Base-by-base conservation (phyloP, 1,284 basidiomycete genomes). In the Apiotrichum gracile region DNA sequence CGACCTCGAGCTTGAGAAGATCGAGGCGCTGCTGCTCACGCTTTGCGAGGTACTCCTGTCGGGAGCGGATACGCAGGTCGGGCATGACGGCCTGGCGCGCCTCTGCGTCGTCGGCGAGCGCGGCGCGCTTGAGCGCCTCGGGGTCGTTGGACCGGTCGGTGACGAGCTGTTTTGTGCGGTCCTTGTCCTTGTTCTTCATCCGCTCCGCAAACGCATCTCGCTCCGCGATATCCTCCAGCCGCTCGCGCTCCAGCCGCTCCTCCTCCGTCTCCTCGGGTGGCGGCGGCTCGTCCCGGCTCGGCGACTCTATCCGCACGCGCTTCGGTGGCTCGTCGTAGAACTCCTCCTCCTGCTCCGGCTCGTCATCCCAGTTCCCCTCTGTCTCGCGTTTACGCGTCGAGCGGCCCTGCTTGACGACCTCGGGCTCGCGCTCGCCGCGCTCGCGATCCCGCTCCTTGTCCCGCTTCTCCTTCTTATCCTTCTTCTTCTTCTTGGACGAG, bases 21-120 rank as follows among this genome's bases (percentile, higher is more conserved):
- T 98, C 96, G 61, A 98, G 88, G 70, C 93, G 90, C 73, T 99
- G 96, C 43, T 88, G 79, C 75, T 97, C 92, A 64, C 96, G 87
- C 73, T 98, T 98, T 25, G 89, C 87, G 55, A 98, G 82, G 69
- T 99, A 98, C 69, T 92, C 88, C 69, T 96, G 88, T 58, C 93
- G 84, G 4, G 91, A 91, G 63, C 86, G 87, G 55, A 87, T 78
- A 47, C 92, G 84, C 4, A 97, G 79, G 27, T 83, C 84, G 1
- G 90, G 90, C 71, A 97, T 83, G 16, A 88, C 90, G n/a, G 76
- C 75, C 12, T 76, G 71, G n/a, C 91, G 83, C 13, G 87, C 88
- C 52, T 84, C 83, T 0, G 82, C 63, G 68, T 97, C 92, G 62
- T 97, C 91, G 16, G 89, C 92, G 9, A 97, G 78, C 49, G 85